Base-by-base conservation (phyloP, 2,329 filamentous ascomycete species). In the Talaromyces sp. region DNA sequence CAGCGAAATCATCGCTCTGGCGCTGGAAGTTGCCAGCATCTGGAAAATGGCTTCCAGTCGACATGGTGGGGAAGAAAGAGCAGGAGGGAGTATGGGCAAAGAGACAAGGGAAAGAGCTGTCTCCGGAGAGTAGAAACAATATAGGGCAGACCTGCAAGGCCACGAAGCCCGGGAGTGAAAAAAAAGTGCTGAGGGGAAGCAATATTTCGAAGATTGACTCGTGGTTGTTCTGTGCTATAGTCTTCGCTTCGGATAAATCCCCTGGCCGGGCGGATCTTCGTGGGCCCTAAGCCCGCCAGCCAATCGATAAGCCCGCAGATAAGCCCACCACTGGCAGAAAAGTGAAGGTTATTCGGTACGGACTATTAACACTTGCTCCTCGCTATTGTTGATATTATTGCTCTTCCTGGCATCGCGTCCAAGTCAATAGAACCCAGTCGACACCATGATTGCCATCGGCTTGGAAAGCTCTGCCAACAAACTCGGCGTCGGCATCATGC, bases 391-490 rank as follows among this genome's bases (percentile, higher is more conserved):
- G 17, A 21, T 10, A 46, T 21, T 46, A 14, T 21, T 19, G 10
- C 12, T 14, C n/a, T 19, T n/a, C 6, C 41, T 21, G 38, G 38
- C 17, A 43, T n/a, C 19, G 38, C 38, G 4, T 17, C 12, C 17
- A 9, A 43, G 35, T 21, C 19, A 46, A 46, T 46, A 46, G 41
- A 21, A 19, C 7, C 7, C 19, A 3, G 26, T 8, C 21, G 26
- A 21, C 29, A 55, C 27, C 56, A 86, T 87, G 80, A 88, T 90
- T 66, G 83, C 87, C 31, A 82, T 90, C 68, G 88, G 88, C 24
- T 83, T 91, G 72, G 94, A 99, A 81, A 93, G 94, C 74, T 96
- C 91, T 60, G 94, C 94, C 77, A 99, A 99, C 82, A 99, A 99
- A 78, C 86, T 99, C 57, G 94, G 93, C 66, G 88, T 97, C 61